Conservation (phyloP, 345 rosid genomes). For the Hibiscus trionum region DNA sequence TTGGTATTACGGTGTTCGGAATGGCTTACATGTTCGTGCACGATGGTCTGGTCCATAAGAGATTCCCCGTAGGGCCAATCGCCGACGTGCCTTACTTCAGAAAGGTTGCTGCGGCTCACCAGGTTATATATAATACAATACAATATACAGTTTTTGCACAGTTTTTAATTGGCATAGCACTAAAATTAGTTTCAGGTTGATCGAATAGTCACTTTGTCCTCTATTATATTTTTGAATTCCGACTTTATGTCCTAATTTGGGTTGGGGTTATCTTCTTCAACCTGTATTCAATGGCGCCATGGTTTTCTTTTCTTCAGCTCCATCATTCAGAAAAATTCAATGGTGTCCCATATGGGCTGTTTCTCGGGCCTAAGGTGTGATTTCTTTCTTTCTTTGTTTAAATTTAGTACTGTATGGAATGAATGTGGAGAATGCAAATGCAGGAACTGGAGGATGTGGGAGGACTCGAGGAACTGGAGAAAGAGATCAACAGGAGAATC, state of each 20-base stretch:
- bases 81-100: conserved; percentile 80
- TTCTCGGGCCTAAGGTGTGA: conserved; percentile 60
- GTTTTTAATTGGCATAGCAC: no score
- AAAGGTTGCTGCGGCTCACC: conserved; percentile 86
- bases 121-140: conserved; percentile 27
- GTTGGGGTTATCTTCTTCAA: background rate
- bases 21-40: conserved; percentile 99
- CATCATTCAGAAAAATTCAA: conserved; percentile 81
- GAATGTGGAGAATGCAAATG: no score
- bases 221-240: no score
- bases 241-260: no score
- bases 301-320: conserved; percentile 35
- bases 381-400: no score
- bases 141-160: no score
- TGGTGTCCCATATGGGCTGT: conserved; percentile 90
- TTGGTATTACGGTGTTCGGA: conserved; percentile 88
- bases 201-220: no score
- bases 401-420: no score
- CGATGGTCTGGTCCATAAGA: conserved; percentile 82
- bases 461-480: conserved; percentile 67
- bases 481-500: conserved; percentile 52
- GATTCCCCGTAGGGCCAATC: conserved; percentile 96
- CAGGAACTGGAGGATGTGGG: conserved; percentile 77
- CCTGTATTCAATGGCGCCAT: background rate
- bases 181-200: no score